Evolutionary conservation across 2,329 filamentous ascomycete species (phyloP), one percentile per base, ranked within the genome.

Genomic region (Dryadomyces quercivorus): DNA sequence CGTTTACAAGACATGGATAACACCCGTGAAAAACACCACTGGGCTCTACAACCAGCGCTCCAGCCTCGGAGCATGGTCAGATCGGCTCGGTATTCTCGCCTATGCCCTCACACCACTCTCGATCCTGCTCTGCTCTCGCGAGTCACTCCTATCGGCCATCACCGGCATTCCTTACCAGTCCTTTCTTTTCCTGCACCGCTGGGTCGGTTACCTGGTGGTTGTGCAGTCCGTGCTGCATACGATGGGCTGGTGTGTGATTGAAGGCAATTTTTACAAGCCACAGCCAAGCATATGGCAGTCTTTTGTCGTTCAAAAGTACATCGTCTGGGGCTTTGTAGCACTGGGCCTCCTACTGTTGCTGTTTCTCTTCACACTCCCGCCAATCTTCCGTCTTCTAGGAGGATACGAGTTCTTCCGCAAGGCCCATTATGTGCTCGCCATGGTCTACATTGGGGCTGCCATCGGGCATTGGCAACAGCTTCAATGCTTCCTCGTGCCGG

Each of bases 321-420:
- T 87, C 55, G 75, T 88, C 57, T 89, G 85, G 78, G 86, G 86
- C 2, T 67, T 85, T 48, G 78, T 87, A 2, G 86, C 85, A 9
- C 80, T 87, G 70, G 70, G 77, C 5, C 66, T 89, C 5, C 67
- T 89, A 0, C 72, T 79, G 0, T 66, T 81, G 5, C 70, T 86
- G 52, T 83, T 81, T 56, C 75, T 73, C 0, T 67, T 69, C 1
- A 70, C 66, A 63, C 66, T 76, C 0, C 72, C 73, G 13, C 74
- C 72, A 64, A 82, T 75, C 1, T 85, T 89, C 55, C 74, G 76
- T 8, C 49, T 54, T 10, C 49, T 55, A 9, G 67, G 76, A 0
- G 86, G 86, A 2, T 88, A 91, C 65, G 86, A 90, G 62, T 82
- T 85, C 67, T 90, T 90, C 72, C 77, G 85, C 57, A 88, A 88